Percentiles rank a stretch among this genome's conserved stretches.
phyloP scores from a whole-genome alignment of 106 monocot genomes.

The Apostasia ramifera region DNA sequence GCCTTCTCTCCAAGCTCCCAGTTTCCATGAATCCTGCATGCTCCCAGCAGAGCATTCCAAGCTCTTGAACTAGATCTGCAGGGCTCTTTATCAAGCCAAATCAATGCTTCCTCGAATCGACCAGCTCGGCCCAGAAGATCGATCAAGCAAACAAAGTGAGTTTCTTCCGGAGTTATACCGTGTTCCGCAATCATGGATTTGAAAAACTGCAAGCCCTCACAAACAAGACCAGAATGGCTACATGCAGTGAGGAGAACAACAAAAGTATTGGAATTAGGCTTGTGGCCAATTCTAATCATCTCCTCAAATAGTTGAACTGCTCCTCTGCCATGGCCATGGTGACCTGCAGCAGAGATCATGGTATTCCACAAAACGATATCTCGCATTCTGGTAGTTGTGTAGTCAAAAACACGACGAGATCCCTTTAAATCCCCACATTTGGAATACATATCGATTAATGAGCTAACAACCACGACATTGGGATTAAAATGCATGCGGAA shows the following conservation, averaged over 20 bases:
- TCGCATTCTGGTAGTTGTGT: constrained; percentile 16
- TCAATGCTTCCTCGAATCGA: constrained; percentile 37
- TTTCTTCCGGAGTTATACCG: constrained; percentile 32
- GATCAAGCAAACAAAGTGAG: constrained; percentile 71
- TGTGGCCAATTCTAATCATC: constrained; percentile 34
- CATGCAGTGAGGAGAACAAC: constrained; percentile 58
- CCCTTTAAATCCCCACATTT: constrained; percentile 66
- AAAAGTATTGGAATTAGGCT: constrained; percentile 50
- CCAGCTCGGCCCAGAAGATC: constrained; percentile 59
- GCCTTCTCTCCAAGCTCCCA: constrained; percentile 29
- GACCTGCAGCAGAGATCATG: constrained; percentile 55
- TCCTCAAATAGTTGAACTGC: constrained; percentile 42
- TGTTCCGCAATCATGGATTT: constrained; percentile 40
- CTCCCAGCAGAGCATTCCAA: constrained; percentile 61
- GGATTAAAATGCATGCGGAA: constrained; percentile 39
- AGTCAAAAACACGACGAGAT: constrained; percentile 32
- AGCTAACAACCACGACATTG: constrained; percentile 51
- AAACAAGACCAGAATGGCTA: constrained; percentile 56
- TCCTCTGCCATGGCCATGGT: constrained; percentile 48
- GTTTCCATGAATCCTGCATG: constrained; percentile 45
- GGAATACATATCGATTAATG: constrained; percentile 80
- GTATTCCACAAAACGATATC: constrained; percentile 69
- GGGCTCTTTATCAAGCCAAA: constrained; percentile 35
- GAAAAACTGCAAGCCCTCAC: constrained; percentile 53
- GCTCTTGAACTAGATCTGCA: constrained; percentile 21